Conservation (phyloP, 2,329 filamentous ascomycete species). For the Pseudogymnoascus sp. region DNA sequence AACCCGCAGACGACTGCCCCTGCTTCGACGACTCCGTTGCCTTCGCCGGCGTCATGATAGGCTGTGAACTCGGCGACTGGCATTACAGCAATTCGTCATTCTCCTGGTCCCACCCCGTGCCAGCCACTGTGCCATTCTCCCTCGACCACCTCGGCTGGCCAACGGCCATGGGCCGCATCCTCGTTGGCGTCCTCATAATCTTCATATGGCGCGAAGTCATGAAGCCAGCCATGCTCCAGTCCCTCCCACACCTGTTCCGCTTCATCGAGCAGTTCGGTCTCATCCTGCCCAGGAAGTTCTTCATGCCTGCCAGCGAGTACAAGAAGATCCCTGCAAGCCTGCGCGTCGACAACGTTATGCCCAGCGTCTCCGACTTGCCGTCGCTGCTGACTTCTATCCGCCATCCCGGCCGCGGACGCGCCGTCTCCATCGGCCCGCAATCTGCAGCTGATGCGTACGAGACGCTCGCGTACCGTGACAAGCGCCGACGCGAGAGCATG, state of each 20-base stretch:
- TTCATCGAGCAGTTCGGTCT: constrained; percentile 73
- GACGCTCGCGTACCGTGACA: constrained; percentile 82
- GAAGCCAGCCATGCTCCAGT: constrained; percentile 73
- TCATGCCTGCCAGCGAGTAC: constrained; percentile 84
- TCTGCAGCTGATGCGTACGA: constrained; percentile 96
- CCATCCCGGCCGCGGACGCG: constrained; percentile 67
- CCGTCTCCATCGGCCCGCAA: constrained; percentile 86
- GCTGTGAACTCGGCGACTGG: constrained; percentile 76
- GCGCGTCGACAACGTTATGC: constrained; percentile 80
- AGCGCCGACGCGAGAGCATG: constrained; percentile 52
- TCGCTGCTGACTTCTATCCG: constrained; percentile 74
- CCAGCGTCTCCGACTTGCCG: constrained; percentile 80
- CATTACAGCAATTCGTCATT: constrained; percentile 48
- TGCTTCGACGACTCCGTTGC: constrained; percentile 95
- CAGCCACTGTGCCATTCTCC: constrained; percentile 55
- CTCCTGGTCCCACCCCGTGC: constrained; percentile 45
- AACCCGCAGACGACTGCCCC: constrained; percentile 92
- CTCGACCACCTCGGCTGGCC: constrained; percentile 59
- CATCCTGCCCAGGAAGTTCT: constrained; percentile 80
- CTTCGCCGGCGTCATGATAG: constrained; percentile 85
- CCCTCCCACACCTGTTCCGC: constrained; percentile 80
- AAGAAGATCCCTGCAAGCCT: constrained; percentile 68
- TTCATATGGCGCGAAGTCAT: constrained; percentile 85
- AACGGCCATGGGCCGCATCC: constrained; percentile 57
- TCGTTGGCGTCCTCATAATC: constrained; percentile 74